phyloP scores from a whole-genome alignment of 257 asterid genomes.

The Solanum dulcamara region DNA sequence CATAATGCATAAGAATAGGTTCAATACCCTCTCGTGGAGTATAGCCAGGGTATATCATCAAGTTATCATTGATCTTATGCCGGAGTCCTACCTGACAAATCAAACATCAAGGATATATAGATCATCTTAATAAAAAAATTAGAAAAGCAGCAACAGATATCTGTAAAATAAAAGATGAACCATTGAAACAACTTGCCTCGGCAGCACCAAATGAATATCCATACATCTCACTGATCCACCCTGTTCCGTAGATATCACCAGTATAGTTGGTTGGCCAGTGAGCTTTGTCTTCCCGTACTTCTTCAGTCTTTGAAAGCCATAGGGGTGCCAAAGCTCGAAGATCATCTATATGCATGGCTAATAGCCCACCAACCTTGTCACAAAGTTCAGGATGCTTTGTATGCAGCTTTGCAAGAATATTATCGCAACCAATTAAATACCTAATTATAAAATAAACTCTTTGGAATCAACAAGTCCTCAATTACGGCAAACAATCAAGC shows the following conservation, averaged over 20 bases:
- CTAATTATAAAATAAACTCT: conserved; percentile 25
- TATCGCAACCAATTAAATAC: conserved; percentile 88
- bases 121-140: background rate
- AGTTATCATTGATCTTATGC: conserved; percentile 73
- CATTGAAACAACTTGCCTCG: conserved; percentile 36
- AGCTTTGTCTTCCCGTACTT: conserved; percentile 72
- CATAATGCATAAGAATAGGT: conserved; percentile 96
- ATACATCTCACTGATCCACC: conserved; percentile 99
- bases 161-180: background rate
- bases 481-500: background rate
- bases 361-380: conserved; percentile 94
- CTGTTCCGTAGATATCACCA: conserved; percentile 79
- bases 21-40: conserved; percentile 74
- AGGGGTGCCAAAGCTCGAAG: conserved; percentile 84
- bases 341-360: conserved; percentile 95
- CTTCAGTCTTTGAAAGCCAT: conserved; percentile 92
- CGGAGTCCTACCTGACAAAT: conserved; percentile 82
- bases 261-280: conserved; percentile 89
- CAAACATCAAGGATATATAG: conserved; percentile 12
- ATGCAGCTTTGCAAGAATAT: conserved; percentile 75
- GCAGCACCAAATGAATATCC: conserved; percentile 99
- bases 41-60: conserved; percentile 98
- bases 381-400: conserved; percentile 83
- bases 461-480: background rate
- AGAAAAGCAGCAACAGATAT: background rate